phyloP scores from a whole-genome alignment of 805 yeast genomes.

The Wickerhamiella galacta region DNA sequence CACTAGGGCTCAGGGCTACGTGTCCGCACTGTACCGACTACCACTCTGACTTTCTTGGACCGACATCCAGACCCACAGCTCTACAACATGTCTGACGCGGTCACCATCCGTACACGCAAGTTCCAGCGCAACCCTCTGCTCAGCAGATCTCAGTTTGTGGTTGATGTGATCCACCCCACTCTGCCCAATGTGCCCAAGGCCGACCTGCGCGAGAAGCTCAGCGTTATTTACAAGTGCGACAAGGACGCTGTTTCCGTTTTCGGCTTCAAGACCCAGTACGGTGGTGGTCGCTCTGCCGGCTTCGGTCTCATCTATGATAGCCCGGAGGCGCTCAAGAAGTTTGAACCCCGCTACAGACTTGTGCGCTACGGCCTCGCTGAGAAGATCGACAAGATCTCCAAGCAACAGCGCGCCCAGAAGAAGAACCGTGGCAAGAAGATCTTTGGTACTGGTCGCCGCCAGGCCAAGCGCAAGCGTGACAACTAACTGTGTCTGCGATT shows the following conservation, averaged over 20 bases:
- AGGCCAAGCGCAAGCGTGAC: slow-evolving; percentile 44
- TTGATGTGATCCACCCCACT: slow-evolving; percentile 99
- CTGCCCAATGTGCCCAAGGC: slow-evolving; percentile 98
- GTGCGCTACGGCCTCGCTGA: slow-evolving; percentile 96
- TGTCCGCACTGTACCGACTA: neutral
- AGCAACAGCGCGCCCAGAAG: slow-evolving; percentile 99
- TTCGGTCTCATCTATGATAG: slow-evolving; percentile 98
- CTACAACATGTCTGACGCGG: slow-evolving; percentile 71
- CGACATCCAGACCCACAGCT: neutral
- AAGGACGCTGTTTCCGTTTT: slow-evolving; percentile 92
- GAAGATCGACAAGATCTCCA: slow-evolving; percentile 92
- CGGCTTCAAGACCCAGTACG: slow-evolving; percentile 98
- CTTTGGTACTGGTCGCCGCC: slow-evolving; percentile 95
- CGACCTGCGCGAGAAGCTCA: slow-evolving; percentile 90
- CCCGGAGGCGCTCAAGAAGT: slow-evolving; percentile 91
- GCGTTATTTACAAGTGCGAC: slow-evolving; percentile 78
- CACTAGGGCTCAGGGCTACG: slow-evolving; percentile 1
- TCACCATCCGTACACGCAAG: slow-evolving; percentile 98
- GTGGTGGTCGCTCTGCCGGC: slow-evolving; percentile 99
- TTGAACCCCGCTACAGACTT: slow-evolving; percentile 98
- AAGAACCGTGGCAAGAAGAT: slow-evolving; percentile 98
- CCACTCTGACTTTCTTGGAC: neutral
- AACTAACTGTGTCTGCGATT: slow-evolving; percentile 6
- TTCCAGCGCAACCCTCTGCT: slow-evolving; percentile 98
- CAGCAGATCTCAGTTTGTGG: slow-evolving; percentile 98